Conservation (phyloP, 1,284 basidiomycete species). For the Exobasidium rhododendri region DNA sequence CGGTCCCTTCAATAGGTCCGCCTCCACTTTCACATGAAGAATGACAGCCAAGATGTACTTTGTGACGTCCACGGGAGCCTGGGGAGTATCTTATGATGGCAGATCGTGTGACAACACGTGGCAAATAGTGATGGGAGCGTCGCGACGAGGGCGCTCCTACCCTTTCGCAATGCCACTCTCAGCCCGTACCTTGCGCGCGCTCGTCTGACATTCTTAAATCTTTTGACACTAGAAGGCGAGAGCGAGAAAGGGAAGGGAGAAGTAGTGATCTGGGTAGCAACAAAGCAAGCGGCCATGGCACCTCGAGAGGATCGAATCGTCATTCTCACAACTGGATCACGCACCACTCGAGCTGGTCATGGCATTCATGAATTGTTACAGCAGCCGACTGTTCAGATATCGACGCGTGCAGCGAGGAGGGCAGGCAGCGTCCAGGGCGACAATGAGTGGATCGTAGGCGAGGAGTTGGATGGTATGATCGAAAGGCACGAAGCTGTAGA, state of each 20-base stretch:
- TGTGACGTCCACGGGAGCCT: too few species aligned
- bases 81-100: too few species aligned
- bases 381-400: conserved; percentile 64
- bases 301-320: conserved; percentile 75
- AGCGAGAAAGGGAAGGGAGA: neutral
- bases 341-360: conserved; percentile 69
- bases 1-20: too few species aligned
- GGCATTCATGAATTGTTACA: conserved; percentile 77
- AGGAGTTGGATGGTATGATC: conserved; percentile 74
- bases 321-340: conserved; percentile 73
- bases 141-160: too few species aligned
- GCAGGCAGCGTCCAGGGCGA: conserved; percentile 58
- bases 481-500: conserved; percentile 68
- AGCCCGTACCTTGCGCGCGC: too few species aligned
- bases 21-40: too few species aligned
- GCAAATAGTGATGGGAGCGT: too few species aligned
- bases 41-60: too few species aligned
- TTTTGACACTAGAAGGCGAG: too few species aligned
- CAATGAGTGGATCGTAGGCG: conserved; percentile 80
- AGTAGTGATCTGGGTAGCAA: neutral
- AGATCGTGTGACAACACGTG: too few species aligned
- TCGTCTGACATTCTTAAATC: too few species aligned
- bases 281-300: neutral
- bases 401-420: conserved; percentile 8
- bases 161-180: too few species aligned